A percentile compares a stretch with the other conserved stretches of the same genome.
Conservation (phyloP, 1,284 basidiomycete species). For the Rhodotorula sp. region DNA sequence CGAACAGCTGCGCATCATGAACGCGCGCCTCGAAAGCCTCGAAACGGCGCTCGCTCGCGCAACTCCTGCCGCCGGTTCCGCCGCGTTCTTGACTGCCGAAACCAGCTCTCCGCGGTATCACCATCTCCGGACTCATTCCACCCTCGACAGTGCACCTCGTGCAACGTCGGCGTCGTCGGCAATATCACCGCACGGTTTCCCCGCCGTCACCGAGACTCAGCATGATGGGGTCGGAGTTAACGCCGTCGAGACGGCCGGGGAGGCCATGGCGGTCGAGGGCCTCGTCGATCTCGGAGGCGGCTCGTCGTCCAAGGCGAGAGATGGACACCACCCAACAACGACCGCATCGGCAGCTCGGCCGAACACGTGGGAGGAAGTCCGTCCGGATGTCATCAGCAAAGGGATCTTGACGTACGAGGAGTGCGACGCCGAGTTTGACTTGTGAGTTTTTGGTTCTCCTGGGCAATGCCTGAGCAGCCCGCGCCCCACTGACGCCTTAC, state of each 20-base stretch:
- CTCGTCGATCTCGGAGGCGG: constrained; percentile 24
- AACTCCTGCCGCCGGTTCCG: constrained; percentile 4
- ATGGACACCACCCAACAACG: neutral
- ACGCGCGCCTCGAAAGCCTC: constrained; percentile 35
- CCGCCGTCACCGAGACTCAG: neutral
- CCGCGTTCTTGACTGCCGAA: neutral
- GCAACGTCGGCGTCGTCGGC: neutral
- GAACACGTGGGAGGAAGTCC: constrained; percentile 2
- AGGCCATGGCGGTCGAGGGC: constrained; percentile 40
- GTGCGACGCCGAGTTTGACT: constrained; percentile 29
- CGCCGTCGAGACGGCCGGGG: constrained; percentile 37
- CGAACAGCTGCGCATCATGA: constrained; percentile 29
- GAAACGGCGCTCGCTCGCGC: constrained; percentile 33
- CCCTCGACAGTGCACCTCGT: neutral
- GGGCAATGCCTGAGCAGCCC: too few species aligned
- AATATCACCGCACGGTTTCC: constrained; percentile 5
- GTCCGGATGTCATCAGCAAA: constrained; percentile 31
- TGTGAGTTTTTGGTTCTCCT: constrained; percentile 1
- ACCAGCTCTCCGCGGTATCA: neutral
- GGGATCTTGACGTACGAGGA: constrained; percentile 28
- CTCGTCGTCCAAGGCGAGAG: neutral
- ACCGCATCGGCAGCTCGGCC: neutral
- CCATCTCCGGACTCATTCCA: neutral
- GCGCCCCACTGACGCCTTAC: neutral
- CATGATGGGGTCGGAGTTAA: constrained; percentile 26